Percentiles rank a stretch among this genome's conserved stretches.
Conservation (phyloP, 1,284 basidiomycete species). For the Puccinia triticina region DNA sequence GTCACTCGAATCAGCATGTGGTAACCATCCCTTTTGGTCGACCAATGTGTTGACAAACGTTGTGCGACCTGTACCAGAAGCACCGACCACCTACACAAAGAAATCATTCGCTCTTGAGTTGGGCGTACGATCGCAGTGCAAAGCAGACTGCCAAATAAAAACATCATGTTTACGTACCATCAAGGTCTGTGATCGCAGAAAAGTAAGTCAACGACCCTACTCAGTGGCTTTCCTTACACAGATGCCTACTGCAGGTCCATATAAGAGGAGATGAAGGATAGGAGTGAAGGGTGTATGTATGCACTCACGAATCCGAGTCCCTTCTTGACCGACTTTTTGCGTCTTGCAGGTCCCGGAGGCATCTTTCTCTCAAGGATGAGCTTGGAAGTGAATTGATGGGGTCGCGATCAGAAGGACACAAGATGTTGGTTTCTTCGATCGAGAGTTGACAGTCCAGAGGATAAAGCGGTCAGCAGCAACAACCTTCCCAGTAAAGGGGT, state of each 20-base stretch:
- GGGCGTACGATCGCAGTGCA: neutral
- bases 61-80: conserved; percentile 91
- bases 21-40: conserved; percentile 50
- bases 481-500: no score
- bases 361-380: neutral
- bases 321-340: conserved; percentile 51
- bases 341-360: conserved; percentile 20
- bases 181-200: conserved; percentile 30
- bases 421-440: no score
- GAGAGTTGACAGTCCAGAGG: no score
- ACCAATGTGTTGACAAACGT: conserved; percentile 94
- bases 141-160: neutral
- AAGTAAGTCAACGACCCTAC: neutral
- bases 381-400: no score
- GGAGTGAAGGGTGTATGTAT: neutral
- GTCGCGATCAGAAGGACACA: no score
- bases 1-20: conserved; percentile 47
- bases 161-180: conserved; percentile 24
- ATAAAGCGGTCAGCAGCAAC: no score
- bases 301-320: conserved; percentile 47
- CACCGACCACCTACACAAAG: conserved; percentile 65
- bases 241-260: neutral
- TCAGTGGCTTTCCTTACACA: neutral
- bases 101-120: neutral
- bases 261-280: neutral